Evolutionary conservation across 2,329 filamentous ascomycete genomes (phyloP).

Genomic region (Penicillium palitans): DNA sequence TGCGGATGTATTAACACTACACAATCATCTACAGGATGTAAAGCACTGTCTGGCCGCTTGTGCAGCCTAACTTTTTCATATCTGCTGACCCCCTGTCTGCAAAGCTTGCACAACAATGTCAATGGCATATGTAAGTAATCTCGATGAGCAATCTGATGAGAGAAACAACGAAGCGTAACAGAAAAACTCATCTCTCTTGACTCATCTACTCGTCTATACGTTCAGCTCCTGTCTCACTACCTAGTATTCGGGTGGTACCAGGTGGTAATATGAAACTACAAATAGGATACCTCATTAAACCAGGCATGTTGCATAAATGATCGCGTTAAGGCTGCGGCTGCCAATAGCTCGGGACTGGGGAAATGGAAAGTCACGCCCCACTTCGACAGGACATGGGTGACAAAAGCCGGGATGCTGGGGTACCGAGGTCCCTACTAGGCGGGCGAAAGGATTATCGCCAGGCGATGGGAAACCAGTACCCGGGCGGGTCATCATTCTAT

Average conservation of each 20-base stretch:
- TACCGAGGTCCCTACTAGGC: conserved; percentile 5
- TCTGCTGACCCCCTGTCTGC: conserved; percentile 13
- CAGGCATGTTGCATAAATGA: not conserved
- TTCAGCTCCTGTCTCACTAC: conserved; percentile 10
- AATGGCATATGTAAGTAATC: conserved; percentile 10
- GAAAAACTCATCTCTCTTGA: not conserved
- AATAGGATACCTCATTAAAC: conserved; percentile 1
- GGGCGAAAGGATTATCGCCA: not conserved
- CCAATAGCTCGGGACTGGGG: conserved; percentile 5
- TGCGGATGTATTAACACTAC: conserved; percentile 22
- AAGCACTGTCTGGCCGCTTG: conserved; percentile 14
- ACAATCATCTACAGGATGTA: conserved; percentile 22
- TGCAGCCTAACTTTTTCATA: conserved; percentile 11
- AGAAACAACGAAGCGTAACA: not conserved
- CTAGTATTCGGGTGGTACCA: conserved; percentile 24
- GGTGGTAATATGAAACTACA: conserved; percentile 14
- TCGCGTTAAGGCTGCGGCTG: not conserved
- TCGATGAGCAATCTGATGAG: conserved; percentile 7
- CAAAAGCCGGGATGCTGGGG: not conserved
- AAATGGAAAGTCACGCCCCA: conserved; percentile 1
- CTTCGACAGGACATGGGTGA: not conserved
- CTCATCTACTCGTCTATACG: conserved; percentile 7
- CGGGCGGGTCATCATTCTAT: not conserved
- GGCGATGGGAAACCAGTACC: not conserved
- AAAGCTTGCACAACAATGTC: conserved; percentile 10